These are phyloP conservation scores for Coemansia sp. DNA, from an alignment of 192 early-diverging fungal genomes.

Conservation along the genomic window DNA sequence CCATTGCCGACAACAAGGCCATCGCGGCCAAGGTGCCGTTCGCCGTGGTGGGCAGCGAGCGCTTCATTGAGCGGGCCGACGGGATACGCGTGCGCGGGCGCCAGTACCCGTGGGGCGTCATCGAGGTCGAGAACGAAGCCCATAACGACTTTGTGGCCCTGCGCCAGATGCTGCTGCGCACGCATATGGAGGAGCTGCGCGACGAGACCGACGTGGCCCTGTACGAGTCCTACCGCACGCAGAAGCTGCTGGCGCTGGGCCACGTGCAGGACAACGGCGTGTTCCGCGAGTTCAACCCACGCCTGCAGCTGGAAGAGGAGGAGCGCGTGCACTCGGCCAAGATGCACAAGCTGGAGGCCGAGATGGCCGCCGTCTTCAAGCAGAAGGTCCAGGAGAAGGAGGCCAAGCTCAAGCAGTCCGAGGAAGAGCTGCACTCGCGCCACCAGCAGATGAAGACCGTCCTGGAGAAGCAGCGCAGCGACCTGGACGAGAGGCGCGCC, in stretches of 20 bases:
- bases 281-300: slow-evolving; percentile 72
- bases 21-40: slow-evolving; percentile 85
- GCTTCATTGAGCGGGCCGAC: slow-evolving; percentile 65
- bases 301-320: slow-evolving; percentile 83
- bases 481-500: slow-evolving; percentile 89
- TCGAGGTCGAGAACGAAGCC: slow-evolving; percentile 92
- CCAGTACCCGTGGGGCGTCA: slow-evolving; percentile 85
- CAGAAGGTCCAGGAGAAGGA: slow-evolving; percentile 99
- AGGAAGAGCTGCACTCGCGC: slow-evolving; percentile 91
- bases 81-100: slow-evolving; percentile 82
- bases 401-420: slow-evolving; percentile 89
- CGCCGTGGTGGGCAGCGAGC: slow-evolving; percentile 84
- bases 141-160: slow-evolving; percentile 95
- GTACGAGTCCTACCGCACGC: slow-evolving; percentile 93
- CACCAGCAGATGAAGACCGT: slow-evolving; percentile 96
- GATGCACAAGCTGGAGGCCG: slow-evolving; percentile 93
- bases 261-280: slow-evolving; percentile 70
- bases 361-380: slow-evolving; percentile 97
- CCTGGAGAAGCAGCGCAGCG: slow-evolving; percentile 85
- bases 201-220: slow-evolving; percentile 81
- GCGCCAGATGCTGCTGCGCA: slow-evolving; percentile 81
- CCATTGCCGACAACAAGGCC: slow-evolving; percentile 68
- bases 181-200: slow-evolving; percentile 93
- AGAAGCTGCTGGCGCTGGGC: slow-evolving; percentile 81
- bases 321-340: slow-evolving; percentile 82